Evolutionary conservation across 2,329 filamentous ascomycete genomes (phyloP), one percentile per base, ranked within the genome.

Genomic region (Colletotrichum godetiae): DNA sequence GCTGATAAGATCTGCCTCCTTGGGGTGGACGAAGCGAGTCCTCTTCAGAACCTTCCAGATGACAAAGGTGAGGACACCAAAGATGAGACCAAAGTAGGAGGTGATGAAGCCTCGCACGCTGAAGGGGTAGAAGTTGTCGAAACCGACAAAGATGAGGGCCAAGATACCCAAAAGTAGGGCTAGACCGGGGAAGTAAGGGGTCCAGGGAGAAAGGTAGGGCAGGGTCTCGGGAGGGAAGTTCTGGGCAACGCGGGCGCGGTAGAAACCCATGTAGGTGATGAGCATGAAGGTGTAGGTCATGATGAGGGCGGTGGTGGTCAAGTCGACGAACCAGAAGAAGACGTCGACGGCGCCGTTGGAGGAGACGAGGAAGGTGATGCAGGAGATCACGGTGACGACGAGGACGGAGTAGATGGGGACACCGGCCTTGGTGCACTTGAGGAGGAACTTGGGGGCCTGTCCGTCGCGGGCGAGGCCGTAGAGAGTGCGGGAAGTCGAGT

Each of bases 11-110:
- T 94, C 92, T 0, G 91, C 87, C 65, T 93, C 88, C 24, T 87
- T 82, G 1, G 90, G 84, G 59, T 83, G 84, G 64, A 88, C 81
- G 73, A 88, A 85, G 75, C 87, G 90, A 0, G 92, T 93, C 78
- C 85, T 87, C 80, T 92, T 90, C 76, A 89, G 69, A 1, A 93
- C 10, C 82, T 95, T 95, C 90, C 92, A 94, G 5, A 86, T 87
- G 3, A 92, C 33, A 78, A 89, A 95, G 11, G 95, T 83, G 5
- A 85, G 78, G 49, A 87, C 77, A 65, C 87, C 88, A 76, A 89
- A 89, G 5, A 85, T 84, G 35, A 90, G 81, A 10, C 84, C 86
- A 76, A 90, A 88, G 79, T 90, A 90, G 19, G 83, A 83, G 2
- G 88, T 87, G 64, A 90, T 76, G 78, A 90, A 90, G 56, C 83